Evolutionary conservation across 768 basidiomycete species (phyloP).

Genomic region (Cyclocybe cylindracea): DNA sequence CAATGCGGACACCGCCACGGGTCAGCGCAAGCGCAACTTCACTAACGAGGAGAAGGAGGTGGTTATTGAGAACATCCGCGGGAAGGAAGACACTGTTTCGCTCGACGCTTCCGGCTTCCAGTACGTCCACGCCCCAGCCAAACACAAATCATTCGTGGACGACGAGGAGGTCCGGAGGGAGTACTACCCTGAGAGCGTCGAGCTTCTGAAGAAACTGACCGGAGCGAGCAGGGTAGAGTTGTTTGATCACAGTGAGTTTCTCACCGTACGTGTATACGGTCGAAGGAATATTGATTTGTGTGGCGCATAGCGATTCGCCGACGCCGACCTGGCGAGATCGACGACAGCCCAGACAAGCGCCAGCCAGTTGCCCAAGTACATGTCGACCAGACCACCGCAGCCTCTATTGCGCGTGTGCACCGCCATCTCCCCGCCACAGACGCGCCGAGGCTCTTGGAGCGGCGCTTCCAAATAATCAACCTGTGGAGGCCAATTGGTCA

Average conservation of each 20-base stretch:
- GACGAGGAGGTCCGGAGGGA: slow-evolving; percentile 53
- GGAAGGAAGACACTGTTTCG: slow-evolving; percentile 42
- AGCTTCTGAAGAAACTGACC: slow-evolving; percentile 57
- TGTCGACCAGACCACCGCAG: slow-evolving; percentile 51
- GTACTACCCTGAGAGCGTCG: slow-evolving; percentile 64
- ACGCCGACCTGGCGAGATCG: slow-evolving; percentile 34
- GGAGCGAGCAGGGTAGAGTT: slow-evolving; percentile 58
- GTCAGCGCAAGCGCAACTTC: slow-evolving; percentile 39
- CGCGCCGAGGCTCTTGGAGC: slow-evolving; percentile 41
- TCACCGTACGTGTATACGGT: slow-evolving; percentile 11
- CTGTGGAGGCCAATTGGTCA: slow-evolving; percentile 58
- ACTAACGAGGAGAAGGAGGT: slow-evolving; percentile 26
- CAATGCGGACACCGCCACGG: slow-evolving; percentile 32
- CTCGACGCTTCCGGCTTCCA: slow-evolving; percentile 58
- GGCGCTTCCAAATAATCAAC: slow-evolving; percentile 60
- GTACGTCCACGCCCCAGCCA: slow-evolving; percentile 37
- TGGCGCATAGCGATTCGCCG: slow-evolving; percentile 44
- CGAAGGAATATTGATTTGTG: neutral
- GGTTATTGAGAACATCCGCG: slow-evolving; percentile 54
- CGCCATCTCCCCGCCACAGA: slow-evolving; percentile 50
- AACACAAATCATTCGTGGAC: slow-evolving; percentile 47
- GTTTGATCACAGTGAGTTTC: slow-evolving; percentile 62
- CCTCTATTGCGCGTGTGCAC: slow-evolving; percentile 47
- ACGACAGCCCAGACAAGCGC: slow-evolving; percentile 36
- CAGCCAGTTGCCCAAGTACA: slow-evolving; percentile 49